Conservation (phyloP, 2,329 filamentous ascomycete genomes). For the Penicillium sp. region DNA sequence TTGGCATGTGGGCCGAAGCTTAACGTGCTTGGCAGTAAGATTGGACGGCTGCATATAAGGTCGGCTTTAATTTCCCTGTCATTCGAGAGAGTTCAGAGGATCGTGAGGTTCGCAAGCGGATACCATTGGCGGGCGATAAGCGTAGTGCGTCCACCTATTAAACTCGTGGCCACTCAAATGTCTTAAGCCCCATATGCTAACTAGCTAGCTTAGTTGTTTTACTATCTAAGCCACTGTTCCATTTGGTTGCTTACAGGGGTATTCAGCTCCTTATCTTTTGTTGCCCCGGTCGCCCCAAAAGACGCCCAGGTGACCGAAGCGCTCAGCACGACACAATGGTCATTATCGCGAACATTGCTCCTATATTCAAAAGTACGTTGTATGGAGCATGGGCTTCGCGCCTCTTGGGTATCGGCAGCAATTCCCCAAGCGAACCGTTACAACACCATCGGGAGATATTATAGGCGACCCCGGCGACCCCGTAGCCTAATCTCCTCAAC, state of each 20-base stretch:
- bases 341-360: neutral
- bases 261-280: neutral
- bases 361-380: neutral
- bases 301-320: neutral
- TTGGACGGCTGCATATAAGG: neutral
- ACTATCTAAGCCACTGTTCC: neutral
- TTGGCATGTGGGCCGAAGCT: slow-evolving; percentile 3
- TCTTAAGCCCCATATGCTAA: neutral
- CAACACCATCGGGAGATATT: neutral
- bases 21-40: neutral
- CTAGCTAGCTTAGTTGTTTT: neutral
- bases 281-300: neutral
- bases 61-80: slow-evolving; percentile 2
- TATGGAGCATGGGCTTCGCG: neutral
- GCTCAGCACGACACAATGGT: neutral
- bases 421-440: neutral
- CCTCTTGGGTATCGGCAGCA: neutral
- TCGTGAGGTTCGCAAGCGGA: neutral
- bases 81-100: neutral
- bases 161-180: neutral
- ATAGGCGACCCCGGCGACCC: neutral
- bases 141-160: neutral
- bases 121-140: slow-evolving; percentile 6
- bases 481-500: neutral
- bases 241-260: neutral